Conservation (phyloP, 1,284 basidiomycete genomes). For the Trichosporon ovoides region DNA sequence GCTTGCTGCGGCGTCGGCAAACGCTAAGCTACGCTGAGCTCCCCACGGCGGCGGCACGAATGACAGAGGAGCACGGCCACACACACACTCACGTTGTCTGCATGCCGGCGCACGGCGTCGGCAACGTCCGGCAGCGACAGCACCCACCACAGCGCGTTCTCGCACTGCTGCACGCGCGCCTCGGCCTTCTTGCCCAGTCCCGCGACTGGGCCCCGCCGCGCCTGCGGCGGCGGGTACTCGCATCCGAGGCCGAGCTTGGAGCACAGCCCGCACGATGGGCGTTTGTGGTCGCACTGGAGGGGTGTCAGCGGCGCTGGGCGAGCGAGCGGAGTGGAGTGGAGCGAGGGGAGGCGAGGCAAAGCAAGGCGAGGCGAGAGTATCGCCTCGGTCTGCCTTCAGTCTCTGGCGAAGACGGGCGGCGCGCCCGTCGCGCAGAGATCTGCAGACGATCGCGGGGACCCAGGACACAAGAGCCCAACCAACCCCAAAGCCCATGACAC, state of each 20-base stretch:
- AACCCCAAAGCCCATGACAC: neutral
- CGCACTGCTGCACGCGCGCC: conserved; percentile 20
- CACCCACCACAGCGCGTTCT: conserved; percentile 22
- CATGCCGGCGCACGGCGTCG: conserved; percentile 5
- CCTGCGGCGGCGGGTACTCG: conserved; percentile 23
- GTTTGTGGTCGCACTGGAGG: conserved; percentile 24
- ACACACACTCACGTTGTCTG: conserved; percentile 1
- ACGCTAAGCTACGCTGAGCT: too few species aligned
- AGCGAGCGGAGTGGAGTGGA: too few species aligned
- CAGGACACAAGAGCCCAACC: neutral
- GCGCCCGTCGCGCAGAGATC: neutral
- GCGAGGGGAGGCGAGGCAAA: neutral
- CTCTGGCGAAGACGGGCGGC: neutral
- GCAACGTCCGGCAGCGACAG: conserved; percentile 19
- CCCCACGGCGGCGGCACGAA: too few species aligned
- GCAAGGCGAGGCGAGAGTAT: neutral
- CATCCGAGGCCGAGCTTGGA: conserved; percentile 17
- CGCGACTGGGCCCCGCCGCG: conserved; percentile 21
- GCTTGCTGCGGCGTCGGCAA: too few species aligned
- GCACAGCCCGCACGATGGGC: conserved; percentile 21
- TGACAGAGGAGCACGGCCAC: neutral
- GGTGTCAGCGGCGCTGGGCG: neutral
- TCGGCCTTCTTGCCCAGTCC: conserved; percentile 20
- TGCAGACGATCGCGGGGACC: neutral
- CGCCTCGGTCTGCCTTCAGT: too few species aligned